Conservation (phyloP, 2,329 filamentous ascomycete genomes). For the Moelleriella libera region DNA sequence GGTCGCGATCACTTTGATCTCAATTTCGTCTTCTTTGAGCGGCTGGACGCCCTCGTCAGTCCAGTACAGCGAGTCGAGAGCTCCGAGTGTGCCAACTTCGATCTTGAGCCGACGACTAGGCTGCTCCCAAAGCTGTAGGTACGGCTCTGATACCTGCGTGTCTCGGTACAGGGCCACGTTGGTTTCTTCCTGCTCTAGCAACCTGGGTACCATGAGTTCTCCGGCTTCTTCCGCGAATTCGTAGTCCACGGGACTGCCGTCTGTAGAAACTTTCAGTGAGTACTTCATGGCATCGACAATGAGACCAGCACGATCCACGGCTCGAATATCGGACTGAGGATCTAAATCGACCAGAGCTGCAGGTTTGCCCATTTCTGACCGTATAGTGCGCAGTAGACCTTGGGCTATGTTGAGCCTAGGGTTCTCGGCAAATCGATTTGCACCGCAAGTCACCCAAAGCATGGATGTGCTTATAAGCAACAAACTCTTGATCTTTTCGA, state of each 20-base stretch:
- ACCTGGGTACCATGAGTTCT: slow-evolving; percentile 14
- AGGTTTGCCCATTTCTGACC: slow-evolving; percentile 28
- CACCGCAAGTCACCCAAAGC: slow-evolving; percentile 25
- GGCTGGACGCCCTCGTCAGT: slow-evolving; percentile 16
- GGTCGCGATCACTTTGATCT: slow-evolving; percentile 26
- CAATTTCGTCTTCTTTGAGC: slow-evolving; percentile 21
- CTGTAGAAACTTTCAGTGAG: slow-evolving; percentile 7
- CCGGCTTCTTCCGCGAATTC: slow-evolving; percentile 16
- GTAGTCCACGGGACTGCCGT: slow-evolving; percentile 11
- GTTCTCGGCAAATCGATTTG: slow-evolving; percentile 19
- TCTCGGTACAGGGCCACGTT: slow-evolving; percentile 13
- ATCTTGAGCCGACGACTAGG: slow-evolving; percentile 18
- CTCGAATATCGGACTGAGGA: slow-evolving; percentile 15
- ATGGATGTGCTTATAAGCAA: slow-evolving; percentile 20
- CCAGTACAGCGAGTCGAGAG: slow-evolving; percentile 25
- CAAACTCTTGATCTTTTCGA: slow-evolving; percentile 20
- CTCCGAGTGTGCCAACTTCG: slow-evolving; percentile 23
- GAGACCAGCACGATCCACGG: slow-evolving; percentile 15
- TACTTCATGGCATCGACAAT: slow-evolving; percentile 14
- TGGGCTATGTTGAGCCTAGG: slow-evolving; percentile 28
- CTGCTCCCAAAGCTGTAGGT: slow-evolving; percentile 22
- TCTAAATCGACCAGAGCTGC: slow-evolving; percentile 33
- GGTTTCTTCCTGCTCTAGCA: slow-evolving; percentile 12
- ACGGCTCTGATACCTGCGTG: slow-evolving; percentile 12
- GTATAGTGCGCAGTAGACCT: slow-evolving; percentile 29